Evolutionary conservation across 768 basidiomycete species (phyloP).

Genomic region (Lactarius akahatsu): DNA sequence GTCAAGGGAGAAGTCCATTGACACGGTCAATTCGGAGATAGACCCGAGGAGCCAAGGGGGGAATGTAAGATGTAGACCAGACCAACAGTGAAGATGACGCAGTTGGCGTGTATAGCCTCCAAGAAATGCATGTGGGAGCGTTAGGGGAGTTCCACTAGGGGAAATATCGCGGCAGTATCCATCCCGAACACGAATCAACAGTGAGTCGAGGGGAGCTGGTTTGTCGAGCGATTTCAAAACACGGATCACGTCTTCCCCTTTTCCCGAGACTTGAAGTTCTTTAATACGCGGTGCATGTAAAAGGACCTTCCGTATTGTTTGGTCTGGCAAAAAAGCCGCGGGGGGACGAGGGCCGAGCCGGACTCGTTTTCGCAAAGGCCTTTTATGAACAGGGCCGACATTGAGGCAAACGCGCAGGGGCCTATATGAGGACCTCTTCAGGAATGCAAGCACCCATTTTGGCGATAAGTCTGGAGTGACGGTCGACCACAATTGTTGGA

Average conservation of each 20-base stretch:
- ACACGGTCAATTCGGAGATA: slow-evolving; percentile 10
- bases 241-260: slow-evolving; percentile 5
- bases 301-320: slow-evolving; percentile 7
- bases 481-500: slow-evolving; percentile 9
- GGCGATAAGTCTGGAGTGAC: slow-evolving; percentile 13
- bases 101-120: slow-evolving; percentile 5
- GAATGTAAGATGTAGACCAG: slow-evolving; percentile 9
- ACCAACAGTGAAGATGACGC: slow-evolving; percentile 11
- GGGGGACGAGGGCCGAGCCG: background rate
- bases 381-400: background rate
- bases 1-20: slow-evolving; percentile 7
- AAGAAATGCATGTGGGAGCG: slow-evolving; percentile 8
- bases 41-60: slow-evolving; percentile 9
- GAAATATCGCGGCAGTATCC: background rate
- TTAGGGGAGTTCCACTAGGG: background rate
- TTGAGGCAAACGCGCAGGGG: slow-evolving; percentile 2
- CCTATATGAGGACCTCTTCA: slow-evolving; percentile 9
- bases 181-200: slow-evolving; percentile 7
- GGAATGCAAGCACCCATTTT: slow-evolving; percentile 8
- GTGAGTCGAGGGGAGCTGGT: slow-evolving; percentile 7
- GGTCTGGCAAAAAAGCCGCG: background rate
- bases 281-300: slow-evolving; percentile 7
- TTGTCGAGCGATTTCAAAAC: slow-evolving; percentile 13
- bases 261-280: slow-evolving; percentile 7
- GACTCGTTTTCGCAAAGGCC: background rate